These are phyloP conservation scores for Corylus americana DNA, from an alignment of 306 rosid genomes.

Conservation along the genomic window DNA sequence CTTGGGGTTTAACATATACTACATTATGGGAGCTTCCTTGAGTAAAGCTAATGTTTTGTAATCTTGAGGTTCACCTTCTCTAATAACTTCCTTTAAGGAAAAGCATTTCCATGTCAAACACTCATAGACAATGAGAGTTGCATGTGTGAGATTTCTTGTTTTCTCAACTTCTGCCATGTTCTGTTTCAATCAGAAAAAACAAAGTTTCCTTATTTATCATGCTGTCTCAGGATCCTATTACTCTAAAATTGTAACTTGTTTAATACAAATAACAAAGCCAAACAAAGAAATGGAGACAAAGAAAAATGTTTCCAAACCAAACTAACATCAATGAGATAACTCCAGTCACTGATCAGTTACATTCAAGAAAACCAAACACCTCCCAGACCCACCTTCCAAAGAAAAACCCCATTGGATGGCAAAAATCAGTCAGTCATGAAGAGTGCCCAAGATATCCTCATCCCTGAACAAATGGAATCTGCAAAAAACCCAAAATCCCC, in stretches of 20 bases:
- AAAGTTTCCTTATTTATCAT: neutral
- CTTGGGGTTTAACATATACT: too few species aligned
- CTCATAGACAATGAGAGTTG: too few species aligned
- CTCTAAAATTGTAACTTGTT: neutral
- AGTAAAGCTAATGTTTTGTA: too few species aligned
- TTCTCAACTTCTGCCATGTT: neutral
- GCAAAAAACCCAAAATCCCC: conserved; percentile 20
- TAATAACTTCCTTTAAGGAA: too few species aligned
- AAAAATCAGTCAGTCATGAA: conserved; percentile 37
- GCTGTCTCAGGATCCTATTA: neutral
- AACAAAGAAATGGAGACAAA: neutral
- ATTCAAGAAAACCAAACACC: neutral
- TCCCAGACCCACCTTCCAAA: neutral
- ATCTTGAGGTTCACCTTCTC: too few species aligned
- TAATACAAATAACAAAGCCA: neutral
- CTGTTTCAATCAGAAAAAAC: neutral
- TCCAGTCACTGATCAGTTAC: neutral
- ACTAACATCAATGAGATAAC: neutral
- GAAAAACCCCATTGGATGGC: neutral
- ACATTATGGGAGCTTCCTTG: too few species aligned
- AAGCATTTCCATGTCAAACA: too few species aligned
- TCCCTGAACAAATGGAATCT: conserved; percentile 70
- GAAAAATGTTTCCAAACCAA: neutral
- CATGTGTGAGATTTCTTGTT: neutral
- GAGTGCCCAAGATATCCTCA: conserved; percentile 58